phyloP scores from a whole-genome alignment of 2,329 filamentous ascomycete genomes.

The Aspergillus uvarum region DNA sequence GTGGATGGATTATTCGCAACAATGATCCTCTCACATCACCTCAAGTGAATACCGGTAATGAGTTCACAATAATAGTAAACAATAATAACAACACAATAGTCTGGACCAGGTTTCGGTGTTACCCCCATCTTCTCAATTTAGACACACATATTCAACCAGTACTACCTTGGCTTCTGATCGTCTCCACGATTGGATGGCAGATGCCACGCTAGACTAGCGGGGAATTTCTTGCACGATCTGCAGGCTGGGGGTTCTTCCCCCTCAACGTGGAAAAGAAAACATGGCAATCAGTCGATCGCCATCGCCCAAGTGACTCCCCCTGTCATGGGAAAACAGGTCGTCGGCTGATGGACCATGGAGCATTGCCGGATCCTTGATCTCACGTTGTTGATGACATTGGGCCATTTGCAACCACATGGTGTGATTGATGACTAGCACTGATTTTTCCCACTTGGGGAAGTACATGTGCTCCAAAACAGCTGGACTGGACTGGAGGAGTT shows the following conservation, averaged over 20 bases:
- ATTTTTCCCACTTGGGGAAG: background rate
- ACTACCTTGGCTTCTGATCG: conserved; percentile 6
- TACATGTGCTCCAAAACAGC: background rate
- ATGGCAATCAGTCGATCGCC: background rate
- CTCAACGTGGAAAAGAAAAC: background rate
- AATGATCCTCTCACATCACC: too few relatives aligned
- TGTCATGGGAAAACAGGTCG: background rate
- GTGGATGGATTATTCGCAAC: too few relatives aligned
- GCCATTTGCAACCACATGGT: background rate
- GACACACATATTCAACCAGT: background rate
- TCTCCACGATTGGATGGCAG: background rate
- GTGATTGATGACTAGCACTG: background rate
- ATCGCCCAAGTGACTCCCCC: background rate
- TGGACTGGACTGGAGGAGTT: background rate
- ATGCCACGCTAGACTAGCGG: conserved; percentile 13
- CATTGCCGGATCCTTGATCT: background rate
- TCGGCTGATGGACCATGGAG: background rate
- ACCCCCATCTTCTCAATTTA: background rate
- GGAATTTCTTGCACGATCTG: conserved; percentile 11
- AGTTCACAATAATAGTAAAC: too few relatives aligned
- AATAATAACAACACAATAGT: too few relatives aligned
- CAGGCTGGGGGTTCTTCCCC: background rate
- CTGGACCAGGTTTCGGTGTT: background rate
- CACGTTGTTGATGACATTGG: background rate
- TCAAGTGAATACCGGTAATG: too few relatives aligned